A percentile compares a stretch with the other conserved stretches of the same genome.
These are phyloP conservation scores for Lodderomyces metapsilosis DNA, from an alignment of 1,139 yeast species.

Conservation along the genomic window DNA sequence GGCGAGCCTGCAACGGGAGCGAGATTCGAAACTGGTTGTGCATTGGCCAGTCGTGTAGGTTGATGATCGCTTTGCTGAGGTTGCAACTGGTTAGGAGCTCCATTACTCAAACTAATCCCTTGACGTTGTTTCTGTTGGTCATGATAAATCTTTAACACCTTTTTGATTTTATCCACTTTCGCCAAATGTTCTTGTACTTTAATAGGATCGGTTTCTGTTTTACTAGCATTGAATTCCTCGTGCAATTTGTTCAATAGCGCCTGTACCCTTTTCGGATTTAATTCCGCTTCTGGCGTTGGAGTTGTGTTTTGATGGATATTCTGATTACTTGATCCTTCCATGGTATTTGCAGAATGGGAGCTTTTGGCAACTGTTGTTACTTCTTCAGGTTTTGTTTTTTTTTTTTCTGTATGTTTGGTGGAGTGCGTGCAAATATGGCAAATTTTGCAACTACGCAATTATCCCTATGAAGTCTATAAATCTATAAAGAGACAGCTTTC, in stretches of 20 bases:
- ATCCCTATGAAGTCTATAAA: too few species aligned
- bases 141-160: slow-evolving; percentile 42
- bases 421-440: neutral
- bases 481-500: slow-evolving; percentile 12
- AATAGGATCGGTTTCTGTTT: slow-evolving; percentile 46
- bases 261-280: slow-evolving; percentile 15
- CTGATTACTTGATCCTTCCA: slow-evolving; percentile 1
- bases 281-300: slow-evolving; percentile 16
- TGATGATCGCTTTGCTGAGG: slow-evolving; percentile 2
- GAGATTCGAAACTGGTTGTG: neutral
- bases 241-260: slow-evolving; percentile 34
- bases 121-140: slow-evolving; percentile 31
- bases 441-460: neutral
- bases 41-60: neutral
- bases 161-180: slow-evolving; percentile 67
- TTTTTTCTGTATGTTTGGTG: neutral
- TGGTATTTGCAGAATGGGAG: too few species aligned
- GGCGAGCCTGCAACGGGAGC: neutral
- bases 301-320: slow-evolving; percentile 5
- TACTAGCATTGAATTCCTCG: slow-evolving; percentile 63
- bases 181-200: slow-evolving; percentile 68
- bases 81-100: slow-evolving; percentile 5
- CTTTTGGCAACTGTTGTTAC: neutral
- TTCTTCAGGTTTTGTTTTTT: neutral
- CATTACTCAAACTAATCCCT: neutral